phyloP scores from a whole-genome alignment of 495 filamentous ascomycete genomes.

The Aspergillus nanangensis region DNA sequence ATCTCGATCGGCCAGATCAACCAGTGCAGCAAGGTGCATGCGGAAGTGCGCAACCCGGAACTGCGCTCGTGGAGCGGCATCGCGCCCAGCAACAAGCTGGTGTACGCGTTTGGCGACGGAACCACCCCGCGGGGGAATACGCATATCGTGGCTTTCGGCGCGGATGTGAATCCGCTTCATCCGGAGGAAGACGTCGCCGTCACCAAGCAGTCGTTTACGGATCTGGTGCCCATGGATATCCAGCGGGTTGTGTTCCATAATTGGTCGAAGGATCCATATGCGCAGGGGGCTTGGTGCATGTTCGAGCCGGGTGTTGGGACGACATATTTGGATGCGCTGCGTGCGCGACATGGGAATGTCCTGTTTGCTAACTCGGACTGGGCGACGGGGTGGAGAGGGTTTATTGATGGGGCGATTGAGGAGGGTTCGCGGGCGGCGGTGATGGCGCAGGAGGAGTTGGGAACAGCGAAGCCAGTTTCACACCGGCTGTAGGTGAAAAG shows the following conservation, averaged over 20 bases:
- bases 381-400: neutral
- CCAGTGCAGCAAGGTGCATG: no score
- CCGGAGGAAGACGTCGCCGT: neutral
- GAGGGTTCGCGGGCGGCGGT: no score
- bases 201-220: neutral
- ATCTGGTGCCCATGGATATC: neutral
- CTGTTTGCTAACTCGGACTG: constrained; percentile 10
- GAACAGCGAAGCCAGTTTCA: no score
- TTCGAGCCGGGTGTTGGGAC: neutral
- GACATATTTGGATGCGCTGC: neutral
- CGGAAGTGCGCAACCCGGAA: neutral
- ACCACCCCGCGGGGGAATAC: no score
- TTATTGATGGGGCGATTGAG: neutral
- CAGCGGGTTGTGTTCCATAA: no score
- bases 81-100: no score
- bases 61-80: no score
- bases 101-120: no score
- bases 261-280: constrained; percentile 1
- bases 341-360: neutral
- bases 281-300: neutral
- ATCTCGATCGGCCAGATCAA: neutral
- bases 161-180: neutral
- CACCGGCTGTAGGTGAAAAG: no score
- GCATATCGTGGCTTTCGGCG: no score
- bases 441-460: no score